Evolutionary conservation across 305 asterid species (phyloP).

Genomic region (Galium porrigens): DNA sequence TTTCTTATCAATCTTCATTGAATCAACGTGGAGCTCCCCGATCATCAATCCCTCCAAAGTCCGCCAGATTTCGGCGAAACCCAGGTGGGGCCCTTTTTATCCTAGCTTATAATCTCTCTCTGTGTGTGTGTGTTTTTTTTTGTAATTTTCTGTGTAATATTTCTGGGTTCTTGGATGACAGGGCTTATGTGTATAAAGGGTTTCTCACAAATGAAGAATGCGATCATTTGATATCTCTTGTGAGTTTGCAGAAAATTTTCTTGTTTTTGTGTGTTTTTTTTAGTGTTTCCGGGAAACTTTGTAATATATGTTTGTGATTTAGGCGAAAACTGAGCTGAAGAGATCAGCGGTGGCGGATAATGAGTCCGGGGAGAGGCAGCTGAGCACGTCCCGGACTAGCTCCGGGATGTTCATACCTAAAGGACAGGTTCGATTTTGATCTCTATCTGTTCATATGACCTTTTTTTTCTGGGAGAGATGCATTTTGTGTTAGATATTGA

Average conservation of each 20-base stretch:
- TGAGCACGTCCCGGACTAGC: conserved; percentile 81
- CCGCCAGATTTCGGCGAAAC: conserved; percentile 68
- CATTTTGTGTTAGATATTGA: not conserved
- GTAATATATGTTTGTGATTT: conserved; percentile 15
- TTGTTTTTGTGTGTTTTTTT: not conserved
- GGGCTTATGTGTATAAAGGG: conserved; percentile 82
- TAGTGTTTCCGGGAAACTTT: not conserved
- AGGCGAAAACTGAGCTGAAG: conserved; percentile 85
- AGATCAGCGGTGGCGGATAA: conserved; percentile 80
- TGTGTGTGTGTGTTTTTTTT: too few relatives aligned
- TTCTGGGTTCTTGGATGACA: conserved; percentile 16
- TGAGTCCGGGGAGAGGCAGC: conserved; percentile 55
- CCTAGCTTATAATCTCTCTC: not conserved
- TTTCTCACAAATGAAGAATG: conserved; percentile 79
- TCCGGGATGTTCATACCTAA: conserved; percentile 81
- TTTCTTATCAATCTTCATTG: conserved; percentile 31
- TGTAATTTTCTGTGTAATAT: not conserved
- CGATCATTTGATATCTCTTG: conserved; percentile 68
- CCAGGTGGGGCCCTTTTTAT: conserved; percentile 37
- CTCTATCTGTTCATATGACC: not conserved
- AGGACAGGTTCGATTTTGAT: conserved; percentile 45
- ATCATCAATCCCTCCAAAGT: conserved; percentile 85
- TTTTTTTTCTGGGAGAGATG: not conserved
- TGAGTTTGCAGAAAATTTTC: conserved; percentile 21
- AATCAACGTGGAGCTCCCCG: conserved; percentile 35